Base-by-base conservation (phyloP, 331 rosid genomes). In the Quercus lobata region DNA sequence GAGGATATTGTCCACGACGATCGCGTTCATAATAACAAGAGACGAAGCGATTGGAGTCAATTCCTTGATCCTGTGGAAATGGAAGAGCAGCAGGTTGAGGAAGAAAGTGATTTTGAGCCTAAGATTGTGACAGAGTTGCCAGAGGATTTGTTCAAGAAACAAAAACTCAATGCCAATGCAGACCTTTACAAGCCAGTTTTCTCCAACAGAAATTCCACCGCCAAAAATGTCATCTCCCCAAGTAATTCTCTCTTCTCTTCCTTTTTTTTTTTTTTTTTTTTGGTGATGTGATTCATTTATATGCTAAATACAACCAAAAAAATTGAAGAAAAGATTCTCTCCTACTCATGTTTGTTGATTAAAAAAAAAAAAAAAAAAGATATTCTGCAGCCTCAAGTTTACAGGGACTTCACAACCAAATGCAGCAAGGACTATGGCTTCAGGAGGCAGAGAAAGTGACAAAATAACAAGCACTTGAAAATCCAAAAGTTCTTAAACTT, bases 61-160 rank as follows among this genome's bases (percentile, higher is more conserved):
- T 93, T 90, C 80, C 94, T 95, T 7, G 92, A 90, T 69, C 66
- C 71, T 2, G 83, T 81, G 19, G 84, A 80, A 11, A 35, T 30
- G 29, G 0, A 71, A 62, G 37, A 56, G 62, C 61, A 18, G 54
- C 17, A 9, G 54, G 54, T 12, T 46, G 54, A 12, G 74, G 72
- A 69, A 86, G 93, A 80, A 25, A 83, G 80, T 37, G 93, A 77
- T 74, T 83, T 57, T 57, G 97, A 89, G 53, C 87, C 77, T 24
- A 78, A 72, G 84, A 84, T 91, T 32, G 88, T 91, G 71, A 93
- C 99, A 11, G 94, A 93, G 76, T 71, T 85, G 74, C 87, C 84
- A 0, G 81, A 76, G 34, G 82, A 69, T 49, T 74, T 86, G 84
- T 81, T 82, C 79, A 86, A 86, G 89, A 89, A 84, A 41, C 87